Conservation (phyloP, 2,329 filamentous ascomycete species). For the Pseudogymnoascus sp. region DNA sequence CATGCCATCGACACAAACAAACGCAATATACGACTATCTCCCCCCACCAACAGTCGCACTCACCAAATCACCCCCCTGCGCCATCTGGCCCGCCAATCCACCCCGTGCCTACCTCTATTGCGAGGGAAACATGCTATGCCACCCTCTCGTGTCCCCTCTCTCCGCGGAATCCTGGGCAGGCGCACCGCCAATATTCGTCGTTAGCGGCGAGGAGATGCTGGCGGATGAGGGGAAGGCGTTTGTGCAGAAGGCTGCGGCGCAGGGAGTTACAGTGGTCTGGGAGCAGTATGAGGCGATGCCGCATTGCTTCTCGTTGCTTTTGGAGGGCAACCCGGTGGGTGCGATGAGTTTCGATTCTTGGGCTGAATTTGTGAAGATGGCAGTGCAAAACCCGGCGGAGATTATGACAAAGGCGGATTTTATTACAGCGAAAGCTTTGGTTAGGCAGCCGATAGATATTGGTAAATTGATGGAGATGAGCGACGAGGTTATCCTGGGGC, state of each 20-base stretch:
- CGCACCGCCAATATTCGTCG: constrained; percentile 61
- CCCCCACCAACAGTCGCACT: constrained; percentile 33
- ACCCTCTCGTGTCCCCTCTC: constrained; percentile 64
- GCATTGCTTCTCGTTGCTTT: constrained; percentile 61
- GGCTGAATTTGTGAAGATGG: constrained; percentile 48
- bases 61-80: constrained; percentile 43
- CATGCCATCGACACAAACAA: constrained; percentile 48
- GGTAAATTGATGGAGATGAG: constrained; percentile 38
- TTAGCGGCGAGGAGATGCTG: constrained; percentile 65
- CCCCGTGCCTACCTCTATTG: constrained; percentile 50
- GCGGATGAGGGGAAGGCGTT: constrained; percentile 60
- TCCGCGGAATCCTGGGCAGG: constrained; percentile 53
- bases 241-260: constrained; percentile 47
- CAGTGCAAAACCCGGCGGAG: constrained; percentile 24
- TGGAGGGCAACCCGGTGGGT: constrained; percentile 42
- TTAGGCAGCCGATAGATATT: constrained; percentile 44
- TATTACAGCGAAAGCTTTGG: constrained; percentile 46
- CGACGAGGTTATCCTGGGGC: constrained; percentile 39
- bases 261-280: constrained; percentile 57
- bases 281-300: constrained; percentile 78
- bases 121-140: constrained; percentile 48
- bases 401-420: constrained; percentile 37
- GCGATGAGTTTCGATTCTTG: constrained; percentile 50
- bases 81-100: constrained; percentile 51
- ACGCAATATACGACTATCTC: constrained; percentile 59